A percentile compares a stretch with the other conserved stretches of the same genome.
Evolutionary conservation across 2,329 filamentous ascomycete genomes (phyloP).

Genomic region (Claviceps cyperi): DNA sequence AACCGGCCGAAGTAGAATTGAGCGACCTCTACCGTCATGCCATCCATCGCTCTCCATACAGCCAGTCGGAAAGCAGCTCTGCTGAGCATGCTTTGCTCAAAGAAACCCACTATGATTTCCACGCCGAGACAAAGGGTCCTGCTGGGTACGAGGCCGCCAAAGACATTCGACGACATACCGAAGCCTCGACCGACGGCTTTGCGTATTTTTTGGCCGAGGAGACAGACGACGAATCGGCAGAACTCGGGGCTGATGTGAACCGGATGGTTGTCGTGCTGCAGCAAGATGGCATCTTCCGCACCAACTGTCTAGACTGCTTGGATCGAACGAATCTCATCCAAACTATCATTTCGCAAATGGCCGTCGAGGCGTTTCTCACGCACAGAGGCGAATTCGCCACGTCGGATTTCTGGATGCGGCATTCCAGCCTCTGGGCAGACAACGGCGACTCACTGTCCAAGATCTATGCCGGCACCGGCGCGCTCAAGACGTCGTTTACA

Average conservation of each 20-base stretch:
- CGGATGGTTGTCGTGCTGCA: conserved; percentile 60
- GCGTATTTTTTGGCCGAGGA: conserved; percentile 83
- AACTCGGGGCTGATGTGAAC: conserved; percentile 22
- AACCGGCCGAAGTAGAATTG: conserved; percentile 73
- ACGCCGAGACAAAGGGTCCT: conserved; percentile 79
- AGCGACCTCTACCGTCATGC: conserved; percentile 68
- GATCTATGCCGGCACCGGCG: conserved; percentile 93
- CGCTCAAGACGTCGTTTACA: conserved; percentile 89
- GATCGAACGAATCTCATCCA: conserved; percentile 94
- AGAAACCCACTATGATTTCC: conserved; percentile 88
- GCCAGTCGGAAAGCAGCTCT: conserved; percentile 38
- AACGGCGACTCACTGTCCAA: conserved; percentile 89
- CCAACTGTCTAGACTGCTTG: conserved; percentile 90
- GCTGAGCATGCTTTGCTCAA: conserved; percentile 59
- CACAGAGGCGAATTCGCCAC: conserved; percentile 56
- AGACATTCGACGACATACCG: conserved; percentile 65
- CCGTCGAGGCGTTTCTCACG: conserved; percentile 66
- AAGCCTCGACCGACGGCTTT: conserved; percentile 69
- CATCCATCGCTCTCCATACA: conserved; percentile 59
- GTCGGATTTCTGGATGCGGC: conserved; percentile 79
- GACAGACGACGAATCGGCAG: conserved; percentile 34
- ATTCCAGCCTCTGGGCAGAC: conserved; percentile 91
- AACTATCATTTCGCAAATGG: conserved; percentile 89
- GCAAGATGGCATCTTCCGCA: conserved; percentile 90
- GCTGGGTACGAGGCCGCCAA: conserved; percentile 83